A percentile compares a stretch with the other conserved stretches of the same genome.
These are phyloP conservation scores for Sequoiadendron giganteum DNA, from an alignment of 75 land plant species.

Conservation along the genomic window DNA sequence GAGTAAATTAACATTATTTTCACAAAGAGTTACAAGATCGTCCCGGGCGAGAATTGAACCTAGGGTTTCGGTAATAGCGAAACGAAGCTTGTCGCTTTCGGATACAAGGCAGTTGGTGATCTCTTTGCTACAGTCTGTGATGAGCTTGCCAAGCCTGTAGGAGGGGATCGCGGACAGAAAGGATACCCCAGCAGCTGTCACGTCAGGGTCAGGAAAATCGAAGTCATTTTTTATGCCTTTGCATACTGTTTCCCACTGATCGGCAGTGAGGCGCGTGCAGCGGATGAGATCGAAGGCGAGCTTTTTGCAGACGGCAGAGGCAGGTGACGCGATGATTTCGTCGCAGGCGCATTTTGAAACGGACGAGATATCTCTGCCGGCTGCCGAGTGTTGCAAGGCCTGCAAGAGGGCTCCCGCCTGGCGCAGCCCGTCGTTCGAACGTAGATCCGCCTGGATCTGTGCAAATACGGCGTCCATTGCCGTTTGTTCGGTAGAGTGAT, in stretches of 20 bases:
- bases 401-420: slow-evolving; percentile 85
- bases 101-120: slow-evolving; percentile 67
- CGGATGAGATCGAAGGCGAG: slow-evolving; percentile 97
- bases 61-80: slow-evolving; percentile 81
- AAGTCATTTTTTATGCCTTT: slow-evolving; percentile 78
- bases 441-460: slow-evolving; percentile 91
- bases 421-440: slow-evolving; percentile 93
- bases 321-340: slow-evolving; percentile 90
- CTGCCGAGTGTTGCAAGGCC: slow-evolving; percentile 92
- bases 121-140: slow-evolving; percentile 71
- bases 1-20: slow-evolving; percentile 59
- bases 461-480: slow-evolving; percentile 79
- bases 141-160: slow-evolving; percentile 64
- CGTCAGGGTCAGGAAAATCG: slow-evolving; percentile 97
- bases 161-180: slow-evolving; percentile 86
- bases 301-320: slow-evolving; percentile 95
- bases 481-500: neutral
- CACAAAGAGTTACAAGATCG: slow-evolving; percentile 89
- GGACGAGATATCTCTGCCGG: slow-evolving; percentile 91
- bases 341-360: slow-evolving; percentile 78
- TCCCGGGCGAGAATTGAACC: slow-evolving; percentile 92
- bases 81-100: slow-evolving; percentile 62
- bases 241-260: slow-evolving; percentile 91
- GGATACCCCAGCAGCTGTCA: slow-evolving; percentile 92
- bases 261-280: slow-evolving; percentile 77